These are phyloP conservation scores for Penicillium steckii DNA, from an alignment of 495 filamentous ascomycete species.

Conservation along the genomic window DNA sequence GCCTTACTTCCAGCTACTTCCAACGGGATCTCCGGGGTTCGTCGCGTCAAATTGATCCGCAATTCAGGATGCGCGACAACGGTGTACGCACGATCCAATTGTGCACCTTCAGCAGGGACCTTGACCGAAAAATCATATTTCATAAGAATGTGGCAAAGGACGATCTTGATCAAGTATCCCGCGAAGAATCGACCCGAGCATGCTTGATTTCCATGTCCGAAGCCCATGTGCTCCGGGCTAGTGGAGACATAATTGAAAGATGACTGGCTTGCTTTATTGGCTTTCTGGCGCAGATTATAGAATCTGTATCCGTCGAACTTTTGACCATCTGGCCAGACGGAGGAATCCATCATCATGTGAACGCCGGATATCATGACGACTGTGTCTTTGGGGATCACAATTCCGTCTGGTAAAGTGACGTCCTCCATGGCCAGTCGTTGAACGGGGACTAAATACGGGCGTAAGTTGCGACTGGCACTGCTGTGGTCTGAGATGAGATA, in stretches of 20 bases:
- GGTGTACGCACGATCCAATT: not conserved
- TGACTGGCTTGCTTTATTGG: slow-evolving; percentile 21
- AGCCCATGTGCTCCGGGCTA: slow-evolving; percentile 41
- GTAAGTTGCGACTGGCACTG: not conserved
- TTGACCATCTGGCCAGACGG: slow-evolving; percentile 26
- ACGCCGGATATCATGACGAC: not conserved
- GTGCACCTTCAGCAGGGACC: not conserved
- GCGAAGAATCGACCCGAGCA: slow-evolving; percentile 61
- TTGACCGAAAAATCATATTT: slow-evolving; percentile 46
- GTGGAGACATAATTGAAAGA: slow-evolving; percentile 44
- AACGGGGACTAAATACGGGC: not conserved
- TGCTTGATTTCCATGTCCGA: slow-evolving; percentile 47
- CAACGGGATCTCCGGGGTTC: not conserved
- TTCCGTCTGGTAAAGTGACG: slow-evolving; percentile 4
- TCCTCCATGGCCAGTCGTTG: not conserved
- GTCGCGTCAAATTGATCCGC: not conserved
- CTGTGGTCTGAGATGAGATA: not conserved
- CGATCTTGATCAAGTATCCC: slow-evolving; percentile 47
- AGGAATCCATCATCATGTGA: not conserved
- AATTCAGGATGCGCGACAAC: not conserved
- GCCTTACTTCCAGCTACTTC: too few relatives aligned
- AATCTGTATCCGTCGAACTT: slow-evolving; percentile 56
- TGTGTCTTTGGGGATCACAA: not conserved
- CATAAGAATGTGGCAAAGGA: slow-evolving; percentile 45
- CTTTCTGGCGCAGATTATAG: slow-evolving; percentile 40